These are phyloP conservation scores for Daldinia childiae DNA, from an alignment of 495 filamentous ascomycete genomes.

Conservation along the genomic window DNA sequence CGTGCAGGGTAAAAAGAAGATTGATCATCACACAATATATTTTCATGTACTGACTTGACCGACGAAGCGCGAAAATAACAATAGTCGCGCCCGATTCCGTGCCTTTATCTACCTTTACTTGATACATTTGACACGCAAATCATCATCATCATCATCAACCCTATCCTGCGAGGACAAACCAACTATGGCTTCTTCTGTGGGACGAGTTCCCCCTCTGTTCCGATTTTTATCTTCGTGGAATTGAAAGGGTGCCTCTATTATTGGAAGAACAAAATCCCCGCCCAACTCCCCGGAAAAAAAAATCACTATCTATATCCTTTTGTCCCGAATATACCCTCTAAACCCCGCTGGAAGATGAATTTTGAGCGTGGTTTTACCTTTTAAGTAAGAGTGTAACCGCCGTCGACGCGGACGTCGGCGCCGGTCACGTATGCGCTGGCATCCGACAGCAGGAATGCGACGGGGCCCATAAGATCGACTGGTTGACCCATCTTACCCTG, in stretches of 20 bases:
- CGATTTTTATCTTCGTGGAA: conserved; percentile 7
- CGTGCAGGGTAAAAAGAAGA: neutral
- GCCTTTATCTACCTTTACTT: neutral
- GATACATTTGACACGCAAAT: neutral
- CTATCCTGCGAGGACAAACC: conserved; percentile 13
- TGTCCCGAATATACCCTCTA: conserved; percentile 6
- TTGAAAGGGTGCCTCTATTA: conserved; percentile 20
- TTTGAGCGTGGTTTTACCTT: neutral
- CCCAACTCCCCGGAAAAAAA: conserved; percentile 9
- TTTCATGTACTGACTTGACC: neutral
- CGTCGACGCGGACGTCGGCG: conserved; percentile 88
- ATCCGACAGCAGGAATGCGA: conserved; percentile 88
- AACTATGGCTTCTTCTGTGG: conserved; percentile 12
- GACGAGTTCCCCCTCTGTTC: neutral
- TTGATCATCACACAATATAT: neutral
- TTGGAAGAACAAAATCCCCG: conserved; percentile 24
- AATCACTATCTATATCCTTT: conserved; percentile 19
- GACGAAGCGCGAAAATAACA: neutral
- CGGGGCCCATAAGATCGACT: conserved; percentile 91
- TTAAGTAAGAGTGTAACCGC: conserved; percentile 89
- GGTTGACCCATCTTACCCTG: conserved; percentile 92
- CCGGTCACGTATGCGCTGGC: conserved; percentile 88
- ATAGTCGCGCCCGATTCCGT: neutral
- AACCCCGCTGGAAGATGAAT: neutral
- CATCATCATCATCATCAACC: neutral